These are phyloP conservation scores for Halteria grandinella DNA, from an alignment of 73 alveolate species.

Conservation along the genomic window DNA sequence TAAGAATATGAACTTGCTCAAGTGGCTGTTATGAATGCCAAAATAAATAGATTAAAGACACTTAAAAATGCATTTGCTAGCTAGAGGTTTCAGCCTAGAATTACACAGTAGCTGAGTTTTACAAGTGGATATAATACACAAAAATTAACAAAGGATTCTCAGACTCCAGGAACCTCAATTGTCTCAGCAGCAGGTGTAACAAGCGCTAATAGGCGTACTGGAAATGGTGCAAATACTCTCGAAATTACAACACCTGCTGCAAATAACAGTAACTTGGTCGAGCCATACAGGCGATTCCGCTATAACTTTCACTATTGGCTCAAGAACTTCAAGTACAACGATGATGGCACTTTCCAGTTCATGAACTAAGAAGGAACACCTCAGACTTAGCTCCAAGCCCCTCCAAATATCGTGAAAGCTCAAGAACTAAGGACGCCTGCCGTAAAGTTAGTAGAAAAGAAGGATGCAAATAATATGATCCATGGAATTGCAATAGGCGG, in stretches of 20 bases:
- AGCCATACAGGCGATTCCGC: slow-evolving; percentile 14
- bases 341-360: neutral
- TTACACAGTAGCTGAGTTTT: neutral
- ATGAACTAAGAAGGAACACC: too few species aligned
- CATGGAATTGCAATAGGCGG: neutral
- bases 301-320: slow-evolving; percentile 35
- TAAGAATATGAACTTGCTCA: too few species aligned
- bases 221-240: neutral
- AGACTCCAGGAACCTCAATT: neutral
- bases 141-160: neutral
- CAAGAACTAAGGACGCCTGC: neutral
- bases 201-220: neutral
- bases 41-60: too few species aligned
- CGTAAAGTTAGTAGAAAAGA: neutral
- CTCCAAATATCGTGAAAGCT: neutral
- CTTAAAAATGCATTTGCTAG: too few species aligned
- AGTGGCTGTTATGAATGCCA: too few species aligned
- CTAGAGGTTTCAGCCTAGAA: too few species aligned
- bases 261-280: neutral
- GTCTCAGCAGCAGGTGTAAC: neutral
- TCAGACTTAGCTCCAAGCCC: too few species aligned
- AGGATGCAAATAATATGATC: neutral
- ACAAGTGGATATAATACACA: neutral
- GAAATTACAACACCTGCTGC: too few species aligned
- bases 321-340: slow-evolving; percentile 12